phyloP scores from a whole-genome alignment of 1,284 basidiomycete genomes.

The Boletus semigastroideus region DNA sequence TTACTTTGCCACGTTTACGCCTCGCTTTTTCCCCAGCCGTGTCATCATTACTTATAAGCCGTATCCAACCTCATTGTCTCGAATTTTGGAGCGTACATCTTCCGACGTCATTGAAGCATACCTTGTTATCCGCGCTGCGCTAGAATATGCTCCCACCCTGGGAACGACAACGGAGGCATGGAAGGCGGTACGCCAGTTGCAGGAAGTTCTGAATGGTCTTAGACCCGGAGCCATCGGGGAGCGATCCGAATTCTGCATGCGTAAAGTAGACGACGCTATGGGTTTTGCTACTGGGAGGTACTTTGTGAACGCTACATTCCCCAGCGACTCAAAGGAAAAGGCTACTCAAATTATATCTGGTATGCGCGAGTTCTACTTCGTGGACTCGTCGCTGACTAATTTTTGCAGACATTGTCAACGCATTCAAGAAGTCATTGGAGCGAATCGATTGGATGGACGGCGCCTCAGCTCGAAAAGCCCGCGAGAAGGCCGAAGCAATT shows the following conservation, averaged over 20 bases:
- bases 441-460: constrained; percentile 92
- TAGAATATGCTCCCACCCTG: constrained; percentile 67
- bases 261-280: constrained; percentile 59
- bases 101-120: constrained; percentile 84
- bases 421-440: constrained; percentile 81
- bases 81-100: constrained; percentile 69
- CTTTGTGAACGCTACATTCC: constrained; percentile 89
- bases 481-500: constrained; percentile 84
- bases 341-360: constrained; percentile 84
- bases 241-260: constrained; percentile 75
- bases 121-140: constrained; percentile 70
- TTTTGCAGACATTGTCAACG: constrained; percentile 67
- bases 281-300: constrained; percentile 78
- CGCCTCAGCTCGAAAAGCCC: constrained; percentile 77
- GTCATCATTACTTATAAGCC: constrained; percentile 86
- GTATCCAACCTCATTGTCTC: constrained; percentile 69
- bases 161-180: constrained; percentile 74
- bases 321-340: constrained; percentile 75
- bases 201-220: constrained; percentile 77
- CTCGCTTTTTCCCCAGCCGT: constrained; percentile 71
- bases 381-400: not conserved
- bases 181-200: constrained; percentile 67
- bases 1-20: constrained; percentile 85
- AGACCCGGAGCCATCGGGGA: constrained; percentile 86
- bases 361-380: constrained; percentile 29